These are phyloP conservation scores for Plantago major DNA, from an alignment of 257 asterid species.

Conservation along the genomic window DNA sequence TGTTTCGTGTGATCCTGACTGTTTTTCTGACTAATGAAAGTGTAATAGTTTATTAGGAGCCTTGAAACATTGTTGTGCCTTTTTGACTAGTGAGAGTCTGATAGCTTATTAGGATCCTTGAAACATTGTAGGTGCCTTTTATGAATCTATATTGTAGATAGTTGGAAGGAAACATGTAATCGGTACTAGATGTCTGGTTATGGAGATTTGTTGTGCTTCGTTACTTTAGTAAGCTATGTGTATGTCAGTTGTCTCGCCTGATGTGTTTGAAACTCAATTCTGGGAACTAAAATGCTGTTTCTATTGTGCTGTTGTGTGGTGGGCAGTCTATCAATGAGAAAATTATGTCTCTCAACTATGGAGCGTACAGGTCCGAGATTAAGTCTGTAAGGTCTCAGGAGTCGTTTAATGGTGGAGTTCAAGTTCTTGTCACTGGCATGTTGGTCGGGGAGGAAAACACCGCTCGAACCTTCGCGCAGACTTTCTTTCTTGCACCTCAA, in stretches of 20 bases:
- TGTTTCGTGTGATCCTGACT: background rate
- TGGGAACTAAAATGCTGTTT: background rate
- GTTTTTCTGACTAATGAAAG: too few relatives aligned
- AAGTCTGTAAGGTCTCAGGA: conserved; percentile 84
- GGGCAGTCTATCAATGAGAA: conserved; percentile 78
- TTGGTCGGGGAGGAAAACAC: conserved; percentile 54
- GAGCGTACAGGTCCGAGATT: conserved; percentile 59
- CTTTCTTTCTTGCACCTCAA: conserved; percentile 96
- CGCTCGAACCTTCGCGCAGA: conserved; percentile 60
- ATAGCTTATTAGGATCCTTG: too few relatives aligned
- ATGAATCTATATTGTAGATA: too few relatives aligned
- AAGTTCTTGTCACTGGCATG: conserved; percentile 85
- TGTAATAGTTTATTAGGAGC: too few relatives aligned
- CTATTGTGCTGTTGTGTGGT: conserved; percentile 15
- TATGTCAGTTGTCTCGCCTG: background rate
- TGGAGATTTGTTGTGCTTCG: background rate
- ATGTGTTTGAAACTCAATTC: background rate
- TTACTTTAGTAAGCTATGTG: background rate
- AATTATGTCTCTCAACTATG: conserved; percentile 72
- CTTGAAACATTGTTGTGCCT: too few relatives aligned
- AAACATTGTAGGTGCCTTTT: too few relatives aligned
- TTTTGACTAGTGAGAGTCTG: too few relatives aligned
- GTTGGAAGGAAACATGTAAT: too few relatives aligned
- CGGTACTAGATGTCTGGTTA: background rate
- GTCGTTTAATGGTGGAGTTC: conserved; percentile 71